Base-by-base conservation (phyloP, 495 filamentous ascomycete genomes). In the Neurospora sp. region DNA sequence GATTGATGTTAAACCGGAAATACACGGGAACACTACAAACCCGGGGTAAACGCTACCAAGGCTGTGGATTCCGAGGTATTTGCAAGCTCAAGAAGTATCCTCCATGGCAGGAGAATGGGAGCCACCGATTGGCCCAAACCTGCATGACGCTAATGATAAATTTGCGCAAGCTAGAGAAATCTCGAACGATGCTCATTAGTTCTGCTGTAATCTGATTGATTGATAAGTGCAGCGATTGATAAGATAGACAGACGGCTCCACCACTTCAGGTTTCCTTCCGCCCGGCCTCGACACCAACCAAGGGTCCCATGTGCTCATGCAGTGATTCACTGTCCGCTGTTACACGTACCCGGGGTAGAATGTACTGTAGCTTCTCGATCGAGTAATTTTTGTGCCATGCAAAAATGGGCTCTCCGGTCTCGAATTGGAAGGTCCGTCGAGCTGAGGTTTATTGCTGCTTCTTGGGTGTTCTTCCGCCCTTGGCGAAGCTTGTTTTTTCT, bases 141-240 rank as follows among this genome's bases (percentile, higher is more conserved):
- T 44, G 18, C 42, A 44, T 44, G 18, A 44, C 42, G 42, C 42
- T 44, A 42, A 44, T 4, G 42, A 44, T 44, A 44, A n/a, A 44
- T n/a, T 41, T n/a, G 42, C 42, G 42, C 46, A 54, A 54, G n/a
- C 46, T 11, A 23, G 10, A 7, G 46, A 11, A 8, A 54, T 54
- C n/a, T 54, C 46, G 46, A 54, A 23, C 46, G n/a, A 54, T 54
- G 5, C 5, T 59, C 48, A 59, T 5, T 10, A 23, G 20, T 14
- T 62, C 16, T 20, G 44, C 8, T 5, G 48, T 62, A 73, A 35
- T 35, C 35, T 35, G 77, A 79, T 78, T 74, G 76, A 79, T 79
- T 79, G 76, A 79, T 79, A 74, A 79, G 74, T n/a, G n/a, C n/a
- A n/a, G n/a, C n/a, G 76, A 79, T 79, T 79, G 76, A 79, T 79